Evolutionary conservation across 148 eudicot genomes (phyloP), one percentile per base, ranked within the genome.

Genomic region (Gaultheria prostrata): DNA sequence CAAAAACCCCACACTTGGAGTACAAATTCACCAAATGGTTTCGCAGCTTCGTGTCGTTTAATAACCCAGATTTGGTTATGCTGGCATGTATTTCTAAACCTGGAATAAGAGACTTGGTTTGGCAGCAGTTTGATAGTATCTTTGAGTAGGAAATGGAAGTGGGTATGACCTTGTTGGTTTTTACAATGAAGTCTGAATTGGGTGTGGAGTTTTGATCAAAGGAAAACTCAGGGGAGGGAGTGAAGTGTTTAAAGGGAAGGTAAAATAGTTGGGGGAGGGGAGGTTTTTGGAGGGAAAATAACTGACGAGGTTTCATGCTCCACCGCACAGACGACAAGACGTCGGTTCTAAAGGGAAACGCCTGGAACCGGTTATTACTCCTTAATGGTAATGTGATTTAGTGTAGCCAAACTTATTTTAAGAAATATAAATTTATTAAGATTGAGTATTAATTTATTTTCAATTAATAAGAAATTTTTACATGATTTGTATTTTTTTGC

Each of bases 1-100:
- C 87, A 65, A 90, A 91, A 90, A 33, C 81, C 18, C 88, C 83
- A 84, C 93, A 89, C 82, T 88, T 89, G 0, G 94, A 88, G 65
- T 90, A 91, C 35, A 91, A 76, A 82, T 75, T 91, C 33, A 91
- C 84, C 87, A 91, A 82, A 82, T 88, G 88, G 43, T 87, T 90
- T 33, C 85, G 39, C 50, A 91, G 76, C 65, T 53, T 85, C 21
- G 79, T 43, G 73, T 88, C 91, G 46, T 83, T 56, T 9, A 83
- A 84, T 57, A 87, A 84, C 82, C 94, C 92, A 72, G 72, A 56
- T 86, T 88, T 89, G 32, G 82, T 86, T 30, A 91, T 72, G 48
- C 67, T 92, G 33, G 92, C 90, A 71, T 91, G 94, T 71, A 80
- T 83, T 77, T 90, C 89, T 28, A 88, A 71, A 28, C 92, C 93